Conservation (phyloP, 2,329 filamentous ascomycete genomes). For the Botrytis squamosa region DNA sequence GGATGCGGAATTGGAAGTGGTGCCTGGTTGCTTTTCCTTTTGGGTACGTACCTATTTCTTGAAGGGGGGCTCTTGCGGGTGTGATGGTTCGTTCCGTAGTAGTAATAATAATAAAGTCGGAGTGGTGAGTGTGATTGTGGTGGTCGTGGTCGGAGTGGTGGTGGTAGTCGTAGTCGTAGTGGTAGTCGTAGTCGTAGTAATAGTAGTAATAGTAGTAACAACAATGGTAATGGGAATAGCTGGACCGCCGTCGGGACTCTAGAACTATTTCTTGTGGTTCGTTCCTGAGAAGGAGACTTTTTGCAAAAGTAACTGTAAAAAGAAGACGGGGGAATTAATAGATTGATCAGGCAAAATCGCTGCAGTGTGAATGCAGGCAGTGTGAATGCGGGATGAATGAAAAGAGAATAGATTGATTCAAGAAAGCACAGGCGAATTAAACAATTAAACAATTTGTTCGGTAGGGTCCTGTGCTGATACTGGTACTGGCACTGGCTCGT, state of each 20-base stretch:
- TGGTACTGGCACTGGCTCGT: conserved; percentile 21
- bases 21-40: conserved; percentile 5
- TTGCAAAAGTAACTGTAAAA: conserved; percentile 26
- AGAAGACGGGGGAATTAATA: conserved; percentile 36
- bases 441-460: not conserved
- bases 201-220: fast-evolving
- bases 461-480: not conserved
- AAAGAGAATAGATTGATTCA: conserved; percentile 39
- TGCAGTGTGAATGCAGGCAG: conserved; percentile 34
- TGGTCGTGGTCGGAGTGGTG: not conserved
- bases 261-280: conserved; percentile 20
- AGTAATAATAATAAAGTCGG: not conserved
- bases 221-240: not conserved
- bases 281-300: conserved; percentile 25
- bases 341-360: conserved; percentile 39
- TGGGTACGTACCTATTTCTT: conserved; percentile 4
- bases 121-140: not conserved
- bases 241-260: not conserved
- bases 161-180: not conserved
- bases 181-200: fast-evolving
- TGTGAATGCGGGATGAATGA: conserved; percentile 36
- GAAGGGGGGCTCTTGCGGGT: not conserved
- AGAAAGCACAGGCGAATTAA: conserved; percentile 31
- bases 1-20: conserved; percentile 1
- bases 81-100: not conserved